A percentile compares a stretch with the other conserved stretches of the same genome.
Conservation (phyloP, 2,329 filamentous ascomycete species). For the Aspergillus neoniger region DNA sequence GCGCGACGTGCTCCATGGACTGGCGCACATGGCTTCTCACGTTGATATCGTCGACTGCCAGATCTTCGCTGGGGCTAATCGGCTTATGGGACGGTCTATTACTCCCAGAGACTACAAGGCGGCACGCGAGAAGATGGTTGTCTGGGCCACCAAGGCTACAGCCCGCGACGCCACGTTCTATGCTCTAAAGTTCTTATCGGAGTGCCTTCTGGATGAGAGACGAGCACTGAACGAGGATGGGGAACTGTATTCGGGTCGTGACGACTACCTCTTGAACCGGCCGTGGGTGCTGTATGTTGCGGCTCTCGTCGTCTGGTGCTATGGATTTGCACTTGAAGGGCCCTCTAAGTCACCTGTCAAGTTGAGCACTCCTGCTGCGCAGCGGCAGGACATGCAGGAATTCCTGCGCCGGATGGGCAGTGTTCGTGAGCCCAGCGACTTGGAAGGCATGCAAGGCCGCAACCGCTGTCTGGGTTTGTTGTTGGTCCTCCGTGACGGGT, state of each 20-base stretch:
- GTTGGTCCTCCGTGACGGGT: constrained; percentile 78
- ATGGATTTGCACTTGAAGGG: constrained; percentile 87
- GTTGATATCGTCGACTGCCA: constrained; percentile 97
- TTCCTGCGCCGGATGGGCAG: constrained; percentile 74
- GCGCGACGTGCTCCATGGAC: constrained; percentile 83
- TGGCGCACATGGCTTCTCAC: constrained; percentile 97
- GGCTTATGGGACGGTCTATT: constrained; percentile 82
- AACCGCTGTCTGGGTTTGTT: constrained; percentile 82
- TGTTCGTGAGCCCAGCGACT: constrained; percentile 72
- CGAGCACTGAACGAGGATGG: constrained; percentile 25
- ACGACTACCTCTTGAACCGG: constrained; percentile 86
- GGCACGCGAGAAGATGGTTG: constrained; percentile 80
- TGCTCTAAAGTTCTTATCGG: constrained; percentile 81
- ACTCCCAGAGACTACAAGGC: constrained; percentile 77
- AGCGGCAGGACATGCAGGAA: constrained; percentile 73
- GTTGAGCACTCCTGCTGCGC: constrained; percentile 64
- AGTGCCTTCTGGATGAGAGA: constrained; percentile 66
- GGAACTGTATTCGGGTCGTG: constrained; percentile 72
- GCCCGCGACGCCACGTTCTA: constrained; percentile 92
- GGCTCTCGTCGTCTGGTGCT: constrained; percentile 89
- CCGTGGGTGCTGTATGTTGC: constrained; percentile 97
- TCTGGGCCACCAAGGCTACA: constrained; percentile 87
- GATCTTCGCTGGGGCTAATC: constrained; percentile 85
- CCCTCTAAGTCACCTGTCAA: constrained; percentile 56
- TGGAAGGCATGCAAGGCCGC: constrained; percentile 71